Percentiles rank a stretch among this genome's conserved stretches.
phyloP scores from a whole-genome alignment of 345 rosid species.

The Pistacia vera region DNA sequence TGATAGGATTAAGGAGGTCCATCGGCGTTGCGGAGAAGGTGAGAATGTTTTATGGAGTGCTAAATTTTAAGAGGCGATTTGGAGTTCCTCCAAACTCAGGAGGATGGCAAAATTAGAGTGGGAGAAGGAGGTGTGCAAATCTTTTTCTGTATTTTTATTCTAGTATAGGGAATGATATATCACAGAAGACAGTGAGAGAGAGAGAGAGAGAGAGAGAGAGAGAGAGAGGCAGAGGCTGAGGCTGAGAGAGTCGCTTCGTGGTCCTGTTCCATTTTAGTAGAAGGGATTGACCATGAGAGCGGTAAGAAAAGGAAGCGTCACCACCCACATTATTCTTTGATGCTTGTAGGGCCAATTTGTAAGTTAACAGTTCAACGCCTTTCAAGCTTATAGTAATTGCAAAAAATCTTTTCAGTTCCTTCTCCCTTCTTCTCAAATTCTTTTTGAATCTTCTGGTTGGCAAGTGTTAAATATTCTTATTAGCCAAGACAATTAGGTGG shows the following conservation, averaged over 20 bases:
- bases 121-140: constrained; percentile 18
- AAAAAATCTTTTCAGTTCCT: constrained; percentile 18
- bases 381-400: constrained; percentile 35
- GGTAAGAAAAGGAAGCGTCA: constrained; percentile 20
- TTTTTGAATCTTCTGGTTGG: background rate
- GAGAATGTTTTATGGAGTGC: constrained; percentile 90
- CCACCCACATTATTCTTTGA: constrained; percentile 41
- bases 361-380: constrained; percentile 36
- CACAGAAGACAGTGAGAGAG: constrained; percentile 17
- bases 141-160: constrained; percentile 21
- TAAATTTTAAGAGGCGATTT: constrained; percentile 41
- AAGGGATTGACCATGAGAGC: constrained; percentile 27
- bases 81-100: constrained; percentile 42
- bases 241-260: constrained; percentile 21
- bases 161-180: constrained; percentile 28
- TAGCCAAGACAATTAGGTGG: background rate
- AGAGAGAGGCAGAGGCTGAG: constrained; percentile 14
- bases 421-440: background rate
- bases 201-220: constrained; percentile 26
- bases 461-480: background rate
- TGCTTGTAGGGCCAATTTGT: constrained; percentile 48
- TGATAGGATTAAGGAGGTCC: constrained; percentile 90
- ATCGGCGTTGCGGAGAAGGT: constrained; percentile 89
- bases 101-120: constrained; percentile 18
- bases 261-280: constrained; percentile 34